Evolutionary conservation across 73 alveolate genomes (phyloP), one percentile per base, ranked within the genome.

Genomic region (Blepharisma stoltei): DNA sequence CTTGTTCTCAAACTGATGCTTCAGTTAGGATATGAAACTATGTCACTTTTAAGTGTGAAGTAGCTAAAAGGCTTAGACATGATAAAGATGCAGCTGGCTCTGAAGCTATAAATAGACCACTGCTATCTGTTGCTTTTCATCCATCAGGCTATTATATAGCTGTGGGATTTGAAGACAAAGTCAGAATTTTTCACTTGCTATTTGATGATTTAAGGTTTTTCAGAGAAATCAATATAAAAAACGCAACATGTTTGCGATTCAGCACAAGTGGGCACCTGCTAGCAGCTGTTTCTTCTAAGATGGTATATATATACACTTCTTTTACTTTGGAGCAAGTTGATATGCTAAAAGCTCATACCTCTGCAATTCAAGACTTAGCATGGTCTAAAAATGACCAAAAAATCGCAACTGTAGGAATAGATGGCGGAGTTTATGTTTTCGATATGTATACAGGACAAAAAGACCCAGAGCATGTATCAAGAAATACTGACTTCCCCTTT

Each of bases 101-200:
- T 44, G 85, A 92, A 78, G 96, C 88, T 66, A 88, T 87, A 87
- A 90, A 79, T 69, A 83, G 84, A 20, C 94, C 96, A 14, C 76
- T 95, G 50, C 86, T 90, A 54, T 87, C 98, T 8, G 98, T 95
- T 6, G 99, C 99, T 5, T 91, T 97, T 71, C 99, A 97, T 83
- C 99, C 99, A 1, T 82, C 96, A 70, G 99, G 99, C 47, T 97
- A 95, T 84, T 95, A 92, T 84, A 48, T 95, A 68, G 99, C 99
- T 6, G 98, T 97, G 41, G 97, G 99, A 50, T 97, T 95, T 85
- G 91, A 82, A 37, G 99, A 97, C 85, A 95, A 95, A 89, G 93
- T 97, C 82, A 81, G 99, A 49, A 82, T 97, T 68, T 92, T 85
- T 83, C 99, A 95, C 83, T 83, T 95, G 71, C 89, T 97, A 48